Conservation (phyloP, 2,329 filamentous ascomycete species). For the Anisogramma anomala region DNA sequence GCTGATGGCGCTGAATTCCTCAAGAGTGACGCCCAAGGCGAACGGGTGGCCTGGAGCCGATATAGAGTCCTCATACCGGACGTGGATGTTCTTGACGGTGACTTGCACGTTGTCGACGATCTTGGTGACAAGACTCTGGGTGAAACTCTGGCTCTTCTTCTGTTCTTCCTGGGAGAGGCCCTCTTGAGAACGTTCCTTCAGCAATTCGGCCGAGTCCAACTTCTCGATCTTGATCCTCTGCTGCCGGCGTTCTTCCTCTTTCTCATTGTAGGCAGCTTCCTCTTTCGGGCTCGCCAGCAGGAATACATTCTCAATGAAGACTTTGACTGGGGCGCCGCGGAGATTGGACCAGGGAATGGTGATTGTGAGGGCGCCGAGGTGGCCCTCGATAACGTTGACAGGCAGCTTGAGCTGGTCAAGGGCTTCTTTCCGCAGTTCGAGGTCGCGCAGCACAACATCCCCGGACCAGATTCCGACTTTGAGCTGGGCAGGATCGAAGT, state of each 20-base stretch:
- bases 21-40: conserved; percentile 78
- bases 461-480: conserved; percentile 99
- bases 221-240: conserved; percentile 98
- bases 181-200: conserved; percentile 86
- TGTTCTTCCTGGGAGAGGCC: conserved; percentile 92
- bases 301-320: conserved; percentile 95
- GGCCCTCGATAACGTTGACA: conserved; percentile 91
- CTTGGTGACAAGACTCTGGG: conserved; percentile 84
- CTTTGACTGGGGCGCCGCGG: conserved; percentile 82
- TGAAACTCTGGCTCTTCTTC: conserved; percentile 96
- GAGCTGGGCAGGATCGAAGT: conserved; percentile 94
- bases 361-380: conserved; percentile 82
- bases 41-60: conserved; percentile 93
- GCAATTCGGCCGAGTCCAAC: conserved; percentile 85
- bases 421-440: conserved; percentile 87
- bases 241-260: conserved; percentile 76
- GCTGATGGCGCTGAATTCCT: conserved; percentile 94
- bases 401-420: conserved; percentile 94
- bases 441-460: conserved; percentile 86
- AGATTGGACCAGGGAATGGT: conserved; percentile 97
- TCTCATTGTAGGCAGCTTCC: conserved; percentile 83
- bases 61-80: conserved; percentile 95
- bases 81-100: conserved; percentile 94
- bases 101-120: conserved; percentile 98
- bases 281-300: conserved; percentile 90